Evolutionary conservation across 352 stramenopile species (phyloP), one percentile per base, ranked within the genome.

Genomic region (Globisporangium canariense): DNA sequence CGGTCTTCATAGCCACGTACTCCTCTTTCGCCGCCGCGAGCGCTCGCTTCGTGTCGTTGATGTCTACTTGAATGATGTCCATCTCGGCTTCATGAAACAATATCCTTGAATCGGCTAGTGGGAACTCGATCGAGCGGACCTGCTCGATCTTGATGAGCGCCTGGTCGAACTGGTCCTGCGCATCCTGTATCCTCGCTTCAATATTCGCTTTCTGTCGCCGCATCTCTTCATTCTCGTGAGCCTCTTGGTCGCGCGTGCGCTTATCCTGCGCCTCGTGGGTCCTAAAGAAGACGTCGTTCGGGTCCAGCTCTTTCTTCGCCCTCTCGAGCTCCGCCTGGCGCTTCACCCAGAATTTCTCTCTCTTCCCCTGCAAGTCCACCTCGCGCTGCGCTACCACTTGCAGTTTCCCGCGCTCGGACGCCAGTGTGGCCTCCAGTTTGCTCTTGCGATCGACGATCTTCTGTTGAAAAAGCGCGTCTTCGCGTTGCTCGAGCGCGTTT

Each of bases 211-310:
- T 71, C 38, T 91, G 76, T 0, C 75, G 74, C 11, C 61, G 43
- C 18, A 86, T 62, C 50, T 91, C 79, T 16, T 74, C 62, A 46
- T 93, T 79, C 62, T 94, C 83, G 32, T 76, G 70, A 0, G 55
- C 63, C 47, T 92, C 75, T 51, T 88, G 77, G 0, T 82, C 81
- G 3, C 59, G 76, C 0, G 77, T 79, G 36, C 81, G 82, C 46
- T 79, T 80, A 60, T 90, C 82, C 32, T 89, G 77, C 0, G 75
- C 71, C 9, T 91, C 83, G 3, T 83, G 72, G 7, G 77, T 91
- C 1, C 73, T 73, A 38, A 94, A 94, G 67, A 88, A 94, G n/a
- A 89, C 74, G 32, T 90, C 83, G 34, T 75, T 90, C 10, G 86
- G 84, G 54, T 94, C 83, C 2, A 94, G 62, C 32, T 94, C 83